Evolutionary conservation across 2,329 filamentous ascomycete species (phyloP).

Genomic region (Cordyceps cicadae): DNA sequence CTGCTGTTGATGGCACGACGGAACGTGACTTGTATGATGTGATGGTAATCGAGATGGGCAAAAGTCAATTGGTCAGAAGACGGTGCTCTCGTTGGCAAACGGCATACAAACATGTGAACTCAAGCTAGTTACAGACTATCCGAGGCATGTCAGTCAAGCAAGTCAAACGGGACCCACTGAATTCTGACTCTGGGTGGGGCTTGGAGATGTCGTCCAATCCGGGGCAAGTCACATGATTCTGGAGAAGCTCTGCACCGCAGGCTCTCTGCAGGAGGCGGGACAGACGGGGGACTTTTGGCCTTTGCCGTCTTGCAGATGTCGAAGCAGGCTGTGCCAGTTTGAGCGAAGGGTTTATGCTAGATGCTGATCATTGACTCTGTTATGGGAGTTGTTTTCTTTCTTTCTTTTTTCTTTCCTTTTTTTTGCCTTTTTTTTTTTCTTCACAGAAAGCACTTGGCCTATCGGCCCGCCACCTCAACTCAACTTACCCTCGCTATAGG

Average conservation of each 20-base stretch:
- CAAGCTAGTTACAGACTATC: conserved; percentile 8
- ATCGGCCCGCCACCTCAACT: neutral
- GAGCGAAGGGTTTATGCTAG: too few species aligned
- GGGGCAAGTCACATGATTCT: conserved; percentile 13
- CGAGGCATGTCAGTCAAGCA: conserved; percentile 9
- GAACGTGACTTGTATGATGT: neutral
- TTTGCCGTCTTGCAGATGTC: too few species aligned
- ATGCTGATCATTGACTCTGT: too few species aligned
- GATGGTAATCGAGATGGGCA: neutral
- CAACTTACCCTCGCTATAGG: neutral
- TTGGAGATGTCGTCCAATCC: neutral
- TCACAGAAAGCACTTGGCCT: neutral
- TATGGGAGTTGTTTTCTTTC: too few species aligned
- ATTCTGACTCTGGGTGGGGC: conserved; percentile 2
- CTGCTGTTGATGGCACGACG: neutral
- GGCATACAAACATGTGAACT: conserved; percentile 9
- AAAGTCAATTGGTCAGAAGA: neutral
- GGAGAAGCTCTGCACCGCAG: neutral
- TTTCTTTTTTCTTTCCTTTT: too few species aligned
- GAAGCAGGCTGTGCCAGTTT: too few species aligned
- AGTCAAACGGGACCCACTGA: conserved; percentile 9
- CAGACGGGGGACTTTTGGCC: too few species aligned
- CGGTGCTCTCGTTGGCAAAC: neutral
- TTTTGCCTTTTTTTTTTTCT: too few species aligned
- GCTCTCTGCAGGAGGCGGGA: too few species aligned